Evolutionary conservation across 345 rosid species (phyloP).

Genomic region (Isatis tinctoria): DNA sequence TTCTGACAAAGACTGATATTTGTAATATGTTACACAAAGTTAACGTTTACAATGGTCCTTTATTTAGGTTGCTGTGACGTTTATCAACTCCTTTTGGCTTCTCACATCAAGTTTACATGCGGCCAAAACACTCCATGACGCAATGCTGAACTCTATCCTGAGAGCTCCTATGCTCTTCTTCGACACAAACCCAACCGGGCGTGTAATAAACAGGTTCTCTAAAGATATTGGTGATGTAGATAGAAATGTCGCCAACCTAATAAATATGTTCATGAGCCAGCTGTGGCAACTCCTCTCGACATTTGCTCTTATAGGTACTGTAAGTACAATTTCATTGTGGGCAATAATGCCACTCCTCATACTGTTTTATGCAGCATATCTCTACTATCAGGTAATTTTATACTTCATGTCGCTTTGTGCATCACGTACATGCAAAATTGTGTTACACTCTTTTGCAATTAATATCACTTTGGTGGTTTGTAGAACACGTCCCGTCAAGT

Average conservation of each 20-base stretch:
- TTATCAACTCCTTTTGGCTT: slow-evolving; percentile 81
- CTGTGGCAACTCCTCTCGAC: slow-evolving; percentile 89
- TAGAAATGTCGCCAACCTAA: slow-evolving; percentile 59
- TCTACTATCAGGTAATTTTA: slow-evolving; percentile 85
- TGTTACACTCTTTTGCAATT: not conserved
- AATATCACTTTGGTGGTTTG: slow-evolving; percentile 7
- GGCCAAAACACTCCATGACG: slow-evolving; percentile 73
- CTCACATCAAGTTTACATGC: slow-evolving; percentile 80
- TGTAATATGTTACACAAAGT: not conserved
- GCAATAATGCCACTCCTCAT: slow-evolving; percentile 88
- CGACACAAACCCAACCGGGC: slow-evolving; percentile 89
- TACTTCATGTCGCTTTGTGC: not conserved
- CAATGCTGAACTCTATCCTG: slow-evolving; percentile 68
- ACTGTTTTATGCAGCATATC: slow-evolving; percentile 78
- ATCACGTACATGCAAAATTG: not conserved
- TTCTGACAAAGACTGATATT: not conserved
- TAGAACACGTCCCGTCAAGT: slow-evolving; percentile 95
- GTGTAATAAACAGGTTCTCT: slow-evolving; percentile 88
- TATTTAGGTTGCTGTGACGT: slow-evolving; percentile 67
- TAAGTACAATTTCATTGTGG: slow-evolving; percentile 91
- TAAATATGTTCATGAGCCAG: slow-evolving; percentile 74
- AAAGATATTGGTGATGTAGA: slow-evolving; percentile 93
- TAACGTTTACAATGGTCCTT: not conserved
- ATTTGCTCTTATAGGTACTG: slow-evolving; percentile 75
- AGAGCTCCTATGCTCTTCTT: slow-evolving; percentile 96